Evolutionary conservation across 805 yeast species (phyloP), one percentile per base, ranked within the genome.

Genomic region (Wilhelminamyces savonicus): DNA sequence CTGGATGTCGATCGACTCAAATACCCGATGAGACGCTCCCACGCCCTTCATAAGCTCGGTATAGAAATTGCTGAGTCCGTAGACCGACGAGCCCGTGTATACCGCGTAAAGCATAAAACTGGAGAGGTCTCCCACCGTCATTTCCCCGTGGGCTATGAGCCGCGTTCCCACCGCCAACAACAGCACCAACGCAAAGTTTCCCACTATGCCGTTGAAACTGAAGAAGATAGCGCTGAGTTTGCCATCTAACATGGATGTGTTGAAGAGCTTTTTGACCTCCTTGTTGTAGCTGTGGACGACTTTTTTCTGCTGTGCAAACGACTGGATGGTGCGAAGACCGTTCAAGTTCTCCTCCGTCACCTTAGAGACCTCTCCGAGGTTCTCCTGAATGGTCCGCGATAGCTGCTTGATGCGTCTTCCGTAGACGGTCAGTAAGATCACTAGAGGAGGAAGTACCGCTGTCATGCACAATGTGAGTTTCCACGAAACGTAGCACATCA

Each of bases 41-140:
- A 88, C 83, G 32, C 97, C 97, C 60, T 90, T 90, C 97, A 90
- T 90, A 35, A 90, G 62, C 54, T 90, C 97, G 2, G 94, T 78
- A 51, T 88, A 90, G 52, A 90, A 90, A 46, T 82, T 83, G 0
- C 95, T 90, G 13, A 90, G 53, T 0, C 97, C 95, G 55, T 83
- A 82, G 45, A 88, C 83, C 7, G 96, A 85, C n/a, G 86, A 69
- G 1, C 96, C 97, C 2, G 95, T 82, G 54, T 84, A 90, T 1
- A 85, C 85, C 0, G 97, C 92, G 58, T 90, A 90, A 92, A 90
- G 82, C 78, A 88, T 80, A 54, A 87, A 90, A 29, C 94, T 82
- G 5, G 95, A 81, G 25, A 90, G 66, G 45, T 88, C 96, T 30
- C 97, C 97, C 23, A 87, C 72, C 0, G 94, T 73, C 34, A 90